These are phyloP conservation scores for Myriosclerotinia duriaeana DNA, from an alignment of 2,329 filamentous ascomycete species.

Conservation along the genomic window DNA sequence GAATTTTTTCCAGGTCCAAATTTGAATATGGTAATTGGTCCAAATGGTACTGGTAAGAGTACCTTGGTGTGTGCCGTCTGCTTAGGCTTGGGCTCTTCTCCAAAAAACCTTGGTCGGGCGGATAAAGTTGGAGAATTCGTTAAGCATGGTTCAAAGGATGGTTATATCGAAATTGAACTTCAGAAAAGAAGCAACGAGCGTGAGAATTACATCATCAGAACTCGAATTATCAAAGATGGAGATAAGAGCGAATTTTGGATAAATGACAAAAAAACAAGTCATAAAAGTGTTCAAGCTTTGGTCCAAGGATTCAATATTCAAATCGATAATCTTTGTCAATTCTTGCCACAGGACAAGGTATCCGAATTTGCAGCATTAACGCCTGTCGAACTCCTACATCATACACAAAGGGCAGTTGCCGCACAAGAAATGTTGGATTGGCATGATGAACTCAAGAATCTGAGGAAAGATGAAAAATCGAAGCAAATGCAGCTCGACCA, in stretches of 20 bases:
- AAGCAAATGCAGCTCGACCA: constrained; percentile 57
- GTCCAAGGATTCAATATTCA: constrained; percentile 79
- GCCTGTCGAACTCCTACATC: constrained; percentile 76
- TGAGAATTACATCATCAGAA: constrained; percentile 70
- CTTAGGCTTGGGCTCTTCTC: constrained; percentile 80
- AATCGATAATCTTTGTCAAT: constrained; percentile 96
- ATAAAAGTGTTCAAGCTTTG: constrained; percentile 65
- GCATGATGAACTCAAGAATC: constrained; percentile 71
- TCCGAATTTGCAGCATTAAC: constrained; percentile 87
- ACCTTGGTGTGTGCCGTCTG: constrained; percentile 97
- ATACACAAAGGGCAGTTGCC: constrained; percentile 86
- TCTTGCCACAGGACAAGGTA: constrained; percentile 92
- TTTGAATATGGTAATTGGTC: constrained; percentile 97
- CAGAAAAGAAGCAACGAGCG: constrained; percentile 59
- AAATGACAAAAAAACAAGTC: constrained; percentile 62
- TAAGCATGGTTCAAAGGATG: constrained; percentile 78
- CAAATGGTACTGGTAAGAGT: constrained; percentile 98
- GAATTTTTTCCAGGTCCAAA: constrained; percentile 90
- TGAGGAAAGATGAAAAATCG: constrained; percentile 68
- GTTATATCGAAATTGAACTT: constrained; percentile 87
- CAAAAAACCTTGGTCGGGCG: constrained; percentile 80
- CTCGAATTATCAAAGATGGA: constrained; percentile 77
- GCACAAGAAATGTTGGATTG: constrained; percentile 74
- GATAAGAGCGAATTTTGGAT: constrained; percentile 79
- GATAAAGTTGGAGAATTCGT: constrained; percentile 86